These are phyloP conservation scores for Trypanosoma rangeli DNA, from an alignment of 208 protist genomes.

Conservation along the genomic window DNA sequence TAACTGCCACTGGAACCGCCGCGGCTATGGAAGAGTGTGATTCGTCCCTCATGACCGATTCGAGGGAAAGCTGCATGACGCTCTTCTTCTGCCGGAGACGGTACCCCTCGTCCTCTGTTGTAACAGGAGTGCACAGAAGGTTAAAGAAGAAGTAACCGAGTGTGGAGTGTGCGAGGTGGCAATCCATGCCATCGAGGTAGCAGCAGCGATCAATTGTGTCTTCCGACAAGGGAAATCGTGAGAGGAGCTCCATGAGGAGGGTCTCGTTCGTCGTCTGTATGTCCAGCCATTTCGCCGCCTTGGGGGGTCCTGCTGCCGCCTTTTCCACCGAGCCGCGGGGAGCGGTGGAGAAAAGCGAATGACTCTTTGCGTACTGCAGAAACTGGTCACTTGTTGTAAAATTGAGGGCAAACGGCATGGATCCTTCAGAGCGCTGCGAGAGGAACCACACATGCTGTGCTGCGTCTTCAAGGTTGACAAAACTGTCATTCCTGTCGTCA, in stretches of 20 bases:
- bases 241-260: slow-evolving; percentile 48
- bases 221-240: slow-evolving; percentile 56
- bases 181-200: slow-evolving; percentile 63
- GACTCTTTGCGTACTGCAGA: slow-evolving; percentile 39
- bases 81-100: slow-evolving; percentile 36
- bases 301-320: neutral
- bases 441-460: slow-evolving; percentile 80
- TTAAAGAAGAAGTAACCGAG: slow-evolving; percentile 72
- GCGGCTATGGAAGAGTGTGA: slow-evolving; percentile 50
- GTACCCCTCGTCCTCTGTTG: neutral
- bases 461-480: slow-evolving; percentile 59
- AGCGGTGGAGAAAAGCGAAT: slow-evolving; percentile 38
- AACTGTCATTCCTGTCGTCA: slow-evolving; percentile 1
- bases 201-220: slow-evolving; percentile 64
- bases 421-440: slow-evolving; percentile 37
- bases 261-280: slow-evolving; percentile 56
- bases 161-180: slow-evolving; percentile 39
- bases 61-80: slow-evolving; percentile 81
- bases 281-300: slow-evolving; percentile 70
- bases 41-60: slow-evolving; percentile 55
- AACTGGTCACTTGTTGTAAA: slow-evolving; percentile 48
- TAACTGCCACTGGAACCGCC: slow-evolving; percentile 56
- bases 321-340: neutral
- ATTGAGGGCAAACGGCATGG: slow-evolving; percentile 55
- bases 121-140: slow-evolving; percentile 68